phyloP scores from a whole-genome alignment of 179 eudicot species.

The Gypsophila paniculata region DNA sequence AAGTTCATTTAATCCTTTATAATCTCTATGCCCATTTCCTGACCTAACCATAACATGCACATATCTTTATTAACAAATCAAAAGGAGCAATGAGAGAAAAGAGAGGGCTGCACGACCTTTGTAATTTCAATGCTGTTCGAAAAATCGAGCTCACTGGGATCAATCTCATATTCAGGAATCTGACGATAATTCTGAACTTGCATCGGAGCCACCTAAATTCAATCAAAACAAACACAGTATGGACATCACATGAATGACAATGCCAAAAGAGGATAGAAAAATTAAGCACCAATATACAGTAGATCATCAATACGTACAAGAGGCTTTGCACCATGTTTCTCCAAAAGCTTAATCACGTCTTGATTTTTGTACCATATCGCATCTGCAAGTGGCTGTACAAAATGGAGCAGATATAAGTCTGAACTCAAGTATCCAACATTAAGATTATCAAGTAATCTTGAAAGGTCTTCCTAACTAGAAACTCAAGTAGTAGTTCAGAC shows the following conservation, averaged over 20 bases:
- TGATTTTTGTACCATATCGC: slow-evolving; percentile 39
- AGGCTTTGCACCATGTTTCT: slow-evolving; percentile 42
- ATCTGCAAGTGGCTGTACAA: slow-evolving; percentile 46
- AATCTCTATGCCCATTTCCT: not conserved
- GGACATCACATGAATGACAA: not conserved
- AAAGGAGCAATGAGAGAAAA: not conserved
- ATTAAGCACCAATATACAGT: slow-evolving; percentile 7
- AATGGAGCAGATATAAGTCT: not conserved
- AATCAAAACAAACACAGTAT: not conserved
- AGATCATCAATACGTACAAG: slow-evolving; percentile 25
- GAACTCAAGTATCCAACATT: not conserved
- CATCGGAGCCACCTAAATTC: slow-evolving; percentile 33
- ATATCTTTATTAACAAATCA: not conserved
- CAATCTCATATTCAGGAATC: slow-evolving; percentile 46
- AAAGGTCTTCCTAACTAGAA: not conserved
- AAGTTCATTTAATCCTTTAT: not conserved
- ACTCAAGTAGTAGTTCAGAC: not conserved
- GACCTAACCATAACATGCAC: not conserved
- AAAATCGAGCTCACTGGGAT: slow-evolving; percentile 41
- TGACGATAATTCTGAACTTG: slow-evolving; percentile 29
- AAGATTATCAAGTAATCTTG: not conserved
- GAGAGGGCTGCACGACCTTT: slow-evolving; percentile 29
- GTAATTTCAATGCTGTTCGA: slow-evolving; percentile 34
- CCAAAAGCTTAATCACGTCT: slow-evolving; percentile 41
- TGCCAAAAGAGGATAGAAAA: not conserved